Evolutionary conservation across 176 grass and related monocot genomes (phyloP).

Genomic region (Hsuehochloa calcarea): DNA sequence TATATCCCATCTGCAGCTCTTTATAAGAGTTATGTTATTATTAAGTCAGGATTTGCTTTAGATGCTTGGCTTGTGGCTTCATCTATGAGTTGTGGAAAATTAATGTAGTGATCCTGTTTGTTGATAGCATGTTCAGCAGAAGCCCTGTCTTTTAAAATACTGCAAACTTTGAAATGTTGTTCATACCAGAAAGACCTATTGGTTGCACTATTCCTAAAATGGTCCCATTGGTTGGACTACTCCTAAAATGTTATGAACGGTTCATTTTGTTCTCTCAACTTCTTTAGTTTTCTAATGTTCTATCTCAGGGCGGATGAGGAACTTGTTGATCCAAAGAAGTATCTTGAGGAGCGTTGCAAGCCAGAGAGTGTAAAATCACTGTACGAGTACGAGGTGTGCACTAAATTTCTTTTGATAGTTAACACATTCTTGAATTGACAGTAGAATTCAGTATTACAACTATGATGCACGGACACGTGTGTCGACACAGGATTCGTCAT

Average conservation of each 20-base stretch:
- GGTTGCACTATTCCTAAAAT: not conserved
- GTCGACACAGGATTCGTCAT: too few species aligned
- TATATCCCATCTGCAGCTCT: not conserved
- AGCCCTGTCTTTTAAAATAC: not conserved
- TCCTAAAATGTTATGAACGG: not conserved
- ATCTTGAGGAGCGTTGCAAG: slow-evolving; percentile 70
- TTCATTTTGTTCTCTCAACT: not conserved
- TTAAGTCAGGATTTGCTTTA: not conserved
- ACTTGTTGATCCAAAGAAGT: slow-evolving; percentile 56
- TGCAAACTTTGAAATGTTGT: not conserved
- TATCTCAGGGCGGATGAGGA: slow-evolving; percentile 58
- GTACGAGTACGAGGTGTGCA: slow-evolving; percentile 49
- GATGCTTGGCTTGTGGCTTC: not conserved
- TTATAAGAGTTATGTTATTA: not conserved
- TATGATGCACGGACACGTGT: too few species aligned
- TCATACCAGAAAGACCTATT: not conserved
- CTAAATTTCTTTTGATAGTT: not conserved
- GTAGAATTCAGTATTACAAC: not conserved
- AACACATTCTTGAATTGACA: not conserved
- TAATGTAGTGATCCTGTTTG: not conserved
- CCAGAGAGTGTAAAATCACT: slow-evolving; percentile 64
- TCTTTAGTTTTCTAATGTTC: not conserved
- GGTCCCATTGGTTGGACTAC: not conserved
- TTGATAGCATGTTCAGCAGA: not conserved
- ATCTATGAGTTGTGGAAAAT: not conserved